These are phyloP conservation scores for Viridothelium virens DNA, from an alignment of 495 filamentous ascomycete genomes.

Conservation along the genomic window DNA sequence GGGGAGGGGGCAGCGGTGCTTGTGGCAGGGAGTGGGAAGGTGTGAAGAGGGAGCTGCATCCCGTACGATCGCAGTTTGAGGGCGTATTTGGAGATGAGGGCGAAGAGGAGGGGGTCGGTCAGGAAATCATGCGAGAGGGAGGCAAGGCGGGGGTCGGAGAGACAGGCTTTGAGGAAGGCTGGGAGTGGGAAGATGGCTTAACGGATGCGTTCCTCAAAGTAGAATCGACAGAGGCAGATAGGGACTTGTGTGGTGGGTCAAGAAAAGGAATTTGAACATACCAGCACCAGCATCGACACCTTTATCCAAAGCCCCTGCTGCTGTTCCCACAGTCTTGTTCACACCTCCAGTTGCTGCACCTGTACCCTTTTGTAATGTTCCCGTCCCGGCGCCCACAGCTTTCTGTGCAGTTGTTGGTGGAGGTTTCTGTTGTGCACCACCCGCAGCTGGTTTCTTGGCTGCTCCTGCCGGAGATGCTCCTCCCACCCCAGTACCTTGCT, in stretches of 20 bases:
- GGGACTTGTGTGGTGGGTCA: not conserved
- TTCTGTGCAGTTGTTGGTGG: constrained; percentile 16
- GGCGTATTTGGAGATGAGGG: constrained; percentile 8
- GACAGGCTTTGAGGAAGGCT: constrained; percentile 8
- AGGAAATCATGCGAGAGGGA: constrained; percentile 4
- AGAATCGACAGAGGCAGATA: not conserved
- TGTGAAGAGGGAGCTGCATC: not conserved
- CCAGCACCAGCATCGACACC: constrained; percentile 4
- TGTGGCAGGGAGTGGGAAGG: not conserved
- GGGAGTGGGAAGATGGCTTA: not conserved
- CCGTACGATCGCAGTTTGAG: not conserved
- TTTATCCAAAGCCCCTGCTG: constrained; percentile 19
- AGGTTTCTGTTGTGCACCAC: constrained; percentile 1
- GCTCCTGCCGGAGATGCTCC: not conserved
- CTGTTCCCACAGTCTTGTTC: constrained; percentile 22
- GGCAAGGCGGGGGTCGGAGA: constrained; percentile 3
- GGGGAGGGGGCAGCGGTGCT: not conserved
- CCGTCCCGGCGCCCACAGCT: not conserved
- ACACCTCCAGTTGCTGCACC: constrained; percentile 15
- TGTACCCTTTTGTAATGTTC: not conserved
- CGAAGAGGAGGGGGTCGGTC: constrained; percentile 3
- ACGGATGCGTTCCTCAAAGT: not conserved
- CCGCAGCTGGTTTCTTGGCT: constrained; percentile 14
- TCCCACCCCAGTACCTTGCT: not conserved
- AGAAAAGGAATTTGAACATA: not conserved